Conservation (phyloP, 1,284 basidiomycete species). For the Ganoderma meredithae region DNA sequence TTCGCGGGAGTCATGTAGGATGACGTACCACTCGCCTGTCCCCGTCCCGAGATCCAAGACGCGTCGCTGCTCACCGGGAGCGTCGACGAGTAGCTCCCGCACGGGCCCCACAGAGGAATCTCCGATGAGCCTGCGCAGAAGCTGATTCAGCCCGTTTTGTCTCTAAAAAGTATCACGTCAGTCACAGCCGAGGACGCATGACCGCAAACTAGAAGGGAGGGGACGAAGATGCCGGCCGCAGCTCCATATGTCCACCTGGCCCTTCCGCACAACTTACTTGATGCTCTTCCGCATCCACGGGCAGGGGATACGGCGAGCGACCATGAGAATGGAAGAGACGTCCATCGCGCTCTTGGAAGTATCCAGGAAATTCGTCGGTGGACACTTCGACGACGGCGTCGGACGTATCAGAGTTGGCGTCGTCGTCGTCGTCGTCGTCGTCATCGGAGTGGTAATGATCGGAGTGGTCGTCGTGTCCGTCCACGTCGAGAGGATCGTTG, state of each 20-base stretch:
- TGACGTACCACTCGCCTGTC: conserved; percentile 68
- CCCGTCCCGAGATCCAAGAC: conserved; percentile 77
- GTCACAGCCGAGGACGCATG: background rate
- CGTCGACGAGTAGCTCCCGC: conserved; percentile 52
- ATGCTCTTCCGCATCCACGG: conserved; percentile 70
- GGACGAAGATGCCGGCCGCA: background rate
- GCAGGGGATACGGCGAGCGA: conserved; percentile 67
- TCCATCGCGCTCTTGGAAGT: conserved; percentile 61
- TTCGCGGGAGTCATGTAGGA: conserved; percentile 13
- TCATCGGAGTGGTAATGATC: conserved; percentile 13
- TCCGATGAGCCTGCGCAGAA: conserved; percentile 57
- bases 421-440: conserved; percentile 41
- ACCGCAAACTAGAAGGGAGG: conserved; percentile 4
- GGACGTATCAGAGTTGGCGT: conserved; percentile 50
- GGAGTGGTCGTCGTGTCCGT: conserved; percentile 15
- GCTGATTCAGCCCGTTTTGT: conserved; percentile 54
- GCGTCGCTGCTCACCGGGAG: conserved; percentile 48
- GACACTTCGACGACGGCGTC: conserved; percentile 50
- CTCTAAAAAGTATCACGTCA: conserved; percentile 49
- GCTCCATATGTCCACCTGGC: conserved; percentile 1
- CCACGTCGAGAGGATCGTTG: conserved; percentile 23
- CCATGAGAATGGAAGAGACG: conserved; percentile 73
- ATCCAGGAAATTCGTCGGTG: conserved; percentile 59
- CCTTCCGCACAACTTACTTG: conserved; percentile 49
- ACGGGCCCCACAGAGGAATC: conserved; percentile 67